phyloP scores from a whole-genome alignment of 257 asterid species.

The Jacaranda copaia region DNA sequence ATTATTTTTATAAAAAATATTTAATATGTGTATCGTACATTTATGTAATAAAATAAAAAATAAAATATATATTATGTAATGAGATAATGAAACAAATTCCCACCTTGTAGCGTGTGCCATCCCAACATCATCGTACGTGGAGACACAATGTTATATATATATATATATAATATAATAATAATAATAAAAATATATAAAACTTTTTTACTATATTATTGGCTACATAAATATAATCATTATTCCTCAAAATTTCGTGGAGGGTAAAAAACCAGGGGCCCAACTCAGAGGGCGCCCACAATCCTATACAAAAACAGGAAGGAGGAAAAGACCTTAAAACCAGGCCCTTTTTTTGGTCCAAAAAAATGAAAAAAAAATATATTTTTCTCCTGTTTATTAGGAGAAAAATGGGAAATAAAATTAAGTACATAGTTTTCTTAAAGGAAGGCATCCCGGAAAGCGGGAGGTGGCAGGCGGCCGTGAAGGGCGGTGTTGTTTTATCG shows the following conservation, averaged over 20 bases:
- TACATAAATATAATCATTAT: too few relatives aligned
- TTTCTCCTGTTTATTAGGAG: background rate
- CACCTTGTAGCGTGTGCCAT: background rate
- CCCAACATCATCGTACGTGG: background rate
- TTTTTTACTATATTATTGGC: too few relatives aligned
- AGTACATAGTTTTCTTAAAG: too few relatives aligned
- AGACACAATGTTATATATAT: background rate
- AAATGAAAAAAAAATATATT: background rate
- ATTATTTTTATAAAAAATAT: too few relatives aligned
- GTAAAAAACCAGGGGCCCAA: conserved; percentile 35
- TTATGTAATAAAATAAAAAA: too few relatives aligned
- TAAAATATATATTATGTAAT: too few relatives aligned
- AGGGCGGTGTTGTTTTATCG: conserved; percentile 36
- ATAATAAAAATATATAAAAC: too few relatives aligned
- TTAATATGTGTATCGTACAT: too few relatives aligned
- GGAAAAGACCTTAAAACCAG: background rate
- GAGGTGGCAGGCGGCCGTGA: conserved; percentile 37
- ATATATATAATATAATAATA: background rate
- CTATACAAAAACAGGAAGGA: conserved; percentile 1
- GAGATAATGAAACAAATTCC: background rate
- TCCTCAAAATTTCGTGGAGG: background rate
- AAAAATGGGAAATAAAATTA: background rate
- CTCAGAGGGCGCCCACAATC: conserved; percentile 47
- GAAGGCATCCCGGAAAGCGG: conserved; percentile 50
- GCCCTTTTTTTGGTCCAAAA: background rate